These are phyloP conservation scores for Boletus coccyginus DNA, from an alignment of 768 basidiomycete genomes.

Conservation along the genomic window DNA sequence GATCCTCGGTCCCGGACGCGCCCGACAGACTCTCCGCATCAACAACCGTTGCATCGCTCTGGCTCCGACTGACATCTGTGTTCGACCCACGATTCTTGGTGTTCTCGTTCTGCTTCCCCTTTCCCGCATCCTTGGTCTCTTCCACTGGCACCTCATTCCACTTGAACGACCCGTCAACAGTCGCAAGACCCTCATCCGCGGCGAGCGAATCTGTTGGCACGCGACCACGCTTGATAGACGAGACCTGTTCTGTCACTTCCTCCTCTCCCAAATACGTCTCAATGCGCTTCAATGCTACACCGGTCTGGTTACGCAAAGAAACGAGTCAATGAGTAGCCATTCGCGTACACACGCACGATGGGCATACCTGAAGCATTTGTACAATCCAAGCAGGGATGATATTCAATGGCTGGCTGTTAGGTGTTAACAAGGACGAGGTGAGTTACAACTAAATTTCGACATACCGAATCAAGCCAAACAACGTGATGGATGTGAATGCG, in stretches of 20 bases:
- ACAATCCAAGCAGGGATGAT: constrained; percentile 80
- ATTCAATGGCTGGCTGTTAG: constrained; percentile 60
- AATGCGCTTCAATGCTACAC: constrained; percentile 60
- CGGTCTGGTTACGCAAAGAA: constrained; percentile 34
- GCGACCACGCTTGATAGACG: constrained; percentile 44
- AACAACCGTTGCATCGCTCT: constrained; percentile 7
- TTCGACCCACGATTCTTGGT: neutral
- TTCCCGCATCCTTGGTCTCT: constrained; percentile 22
- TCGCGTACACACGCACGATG: neutral
- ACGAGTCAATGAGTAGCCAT: neutral
- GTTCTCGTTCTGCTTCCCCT: constrained; percentile 18
- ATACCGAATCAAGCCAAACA: constrained; percentile 83
- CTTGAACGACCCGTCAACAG: constrained; percentile 50
- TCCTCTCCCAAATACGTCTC: constrained; percentile 59
- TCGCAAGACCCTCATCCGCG: constrained; percentile 40
- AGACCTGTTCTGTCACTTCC: constrained; percentile 60
- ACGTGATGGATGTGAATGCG: constrained; percentile 85
- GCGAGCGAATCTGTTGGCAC: constrained; percentile 24
- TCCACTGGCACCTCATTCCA: constrained; percentile 51
- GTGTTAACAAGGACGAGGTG: neutral
- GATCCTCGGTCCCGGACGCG: constrained; percentile 21
- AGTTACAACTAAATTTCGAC: neutral
- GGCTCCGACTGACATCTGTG: neutral
- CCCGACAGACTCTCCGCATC: constrained; percentile 19
- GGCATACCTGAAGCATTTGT: constrained; percentile 57